A percentile compares a stretch with the other conserved stretches of the same genome.
phyloP scores from a whole-genome alignment of 768 basidiomycete species.

The Russula dissimulans region DNA sequence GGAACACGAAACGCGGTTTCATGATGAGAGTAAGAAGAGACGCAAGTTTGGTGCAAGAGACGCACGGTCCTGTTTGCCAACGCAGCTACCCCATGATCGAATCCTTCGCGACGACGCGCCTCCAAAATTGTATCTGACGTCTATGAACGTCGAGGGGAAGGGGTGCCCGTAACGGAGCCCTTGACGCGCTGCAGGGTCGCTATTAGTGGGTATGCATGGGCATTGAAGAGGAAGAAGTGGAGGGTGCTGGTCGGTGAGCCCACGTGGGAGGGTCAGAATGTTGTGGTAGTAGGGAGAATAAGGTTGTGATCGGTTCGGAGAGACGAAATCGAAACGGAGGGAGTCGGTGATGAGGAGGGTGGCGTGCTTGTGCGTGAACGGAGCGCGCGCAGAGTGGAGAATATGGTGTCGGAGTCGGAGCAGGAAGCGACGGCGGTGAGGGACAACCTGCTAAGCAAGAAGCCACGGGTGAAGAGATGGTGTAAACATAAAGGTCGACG shows the following conservation, averaged over 20 bases:
- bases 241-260: conserved; percentile 59
- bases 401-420: conserved; percentile 15
- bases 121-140: conserved; percentile 89
- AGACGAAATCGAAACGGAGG: conserved; percentile 87
- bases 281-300: conserved; percentile 69
- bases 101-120: conserved; percentile 79
- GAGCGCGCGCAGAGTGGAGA: conserved; percentile 34
- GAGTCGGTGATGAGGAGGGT: conserved; percentile 87
- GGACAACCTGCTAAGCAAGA: conserved; percentile 73
- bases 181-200: conserved; percentile 93
- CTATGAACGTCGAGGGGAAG: conserved; percentile 90
- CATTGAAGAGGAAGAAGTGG: conserved; percentile 80
- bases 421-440: conserved; percentile 48
- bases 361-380: conserved; percentile 67
- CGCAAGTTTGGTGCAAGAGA: neutral
- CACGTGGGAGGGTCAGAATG: conserved; percentile 67
- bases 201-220: conserved; percentile 90
- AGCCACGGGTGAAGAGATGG: conserved; percentile 82
- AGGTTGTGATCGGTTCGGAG: conserved; percentile 57
- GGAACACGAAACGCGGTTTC: neutral
- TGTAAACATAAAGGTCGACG: too few relatives aligned
- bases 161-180: conserved; percentile 74
- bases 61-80: conserved; percentile 51
- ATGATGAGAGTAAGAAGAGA: neutral
- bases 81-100: conserved; percentile 71